Base-by-base conservation (phyloP, 129 eudicot species). In the Lactuca saligna region DNA sequence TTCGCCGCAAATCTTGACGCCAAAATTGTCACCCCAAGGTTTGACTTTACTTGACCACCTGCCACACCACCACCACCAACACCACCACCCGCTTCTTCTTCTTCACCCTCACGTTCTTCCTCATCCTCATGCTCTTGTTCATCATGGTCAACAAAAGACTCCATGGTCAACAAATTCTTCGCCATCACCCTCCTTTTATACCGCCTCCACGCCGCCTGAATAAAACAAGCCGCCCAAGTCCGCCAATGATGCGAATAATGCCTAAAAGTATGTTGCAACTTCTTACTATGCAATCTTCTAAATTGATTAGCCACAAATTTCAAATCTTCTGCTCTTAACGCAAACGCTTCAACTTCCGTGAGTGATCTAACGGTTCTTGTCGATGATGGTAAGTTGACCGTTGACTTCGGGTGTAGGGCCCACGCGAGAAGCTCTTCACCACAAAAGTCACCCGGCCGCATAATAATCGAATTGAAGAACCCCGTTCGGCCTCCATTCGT, bases 401-500 rank as follows among this genome's bases (percentile, higher is more conserved):
- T 82, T 60, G 93, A 87, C 76, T 90, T 94, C 17, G 95, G 99
- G 71, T 83, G 93, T 69, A 94, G 63, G n/a, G 99, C 99, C 99
- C 99, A 94, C 11, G 90, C 91, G 4, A 94, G 95, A 31, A 89
- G 84, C 67, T 94, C 99, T 76, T 94, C 99, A 42, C 99, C 99
- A 51, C 97, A 89, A 62, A 94, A 94, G 66, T 89, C 97, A 42
- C 99, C 99, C 0, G 97, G 97, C 31, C 91, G 68, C 72, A 94
- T 69, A 17, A 75, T 82, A 12, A 87, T 94, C 61, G 91, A 81
- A 56, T 94, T 90, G 78, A 94, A 94, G 76, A 94, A 94, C 10
- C 99, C 99, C 1, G 96, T 89, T 4, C 99, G 84, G 3, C 99
- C 99, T 12, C 99, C 99, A 16, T 94, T 94, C 61, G 99, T 94